Percentiles rank a stretch among this genome's conserved stretches.
Conservation (phyloP, 257 asterid species). For the Penstemon eatonii region DNA sequence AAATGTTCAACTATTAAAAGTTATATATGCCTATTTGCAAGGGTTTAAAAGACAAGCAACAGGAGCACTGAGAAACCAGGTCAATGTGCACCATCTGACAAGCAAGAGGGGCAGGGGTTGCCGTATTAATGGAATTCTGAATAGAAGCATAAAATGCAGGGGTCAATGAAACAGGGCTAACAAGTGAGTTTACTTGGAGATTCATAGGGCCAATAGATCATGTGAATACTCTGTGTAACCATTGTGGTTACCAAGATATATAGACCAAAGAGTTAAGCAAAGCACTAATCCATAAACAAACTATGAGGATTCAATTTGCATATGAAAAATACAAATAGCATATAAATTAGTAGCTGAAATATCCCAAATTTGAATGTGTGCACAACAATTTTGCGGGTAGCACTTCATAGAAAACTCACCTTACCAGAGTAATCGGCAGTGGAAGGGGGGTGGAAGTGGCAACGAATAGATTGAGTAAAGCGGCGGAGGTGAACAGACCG, state of each 20-base stretch:
- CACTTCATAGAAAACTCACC: no score
- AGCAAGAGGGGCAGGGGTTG: slow-evolving; percentile 8
- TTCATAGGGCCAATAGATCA: not conserved
- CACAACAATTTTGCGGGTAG: no score
- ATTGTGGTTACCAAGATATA: not conserved
- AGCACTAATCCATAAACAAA: no score
- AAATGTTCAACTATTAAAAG: not conserved
- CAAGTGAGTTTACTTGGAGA: not conserved
- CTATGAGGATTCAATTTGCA: no score
- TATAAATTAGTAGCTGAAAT: no score
- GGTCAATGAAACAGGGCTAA: not conserved
- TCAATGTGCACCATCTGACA: slow-evolving; percentile 15
- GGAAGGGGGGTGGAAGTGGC: no score
- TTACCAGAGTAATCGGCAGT: no score
- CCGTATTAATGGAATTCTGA: slow-evolving; percentile 2
- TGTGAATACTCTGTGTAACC: not conserved
- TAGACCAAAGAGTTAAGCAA: no score
- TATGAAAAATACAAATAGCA: no score
- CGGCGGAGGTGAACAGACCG: no score
- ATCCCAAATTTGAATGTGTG: no score
- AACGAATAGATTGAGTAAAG: no score
- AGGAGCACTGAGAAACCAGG: slow-evolving; percentile 18
- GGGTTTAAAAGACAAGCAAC: not conserved
- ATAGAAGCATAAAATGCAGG: not conserved
- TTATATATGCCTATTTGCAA: not conserved